These are phyloP conservation scores for Physocladia obscura DNA, from an alignment of 192 early-diverging fungal genomes.

Conservation along the genomic window DNA sequence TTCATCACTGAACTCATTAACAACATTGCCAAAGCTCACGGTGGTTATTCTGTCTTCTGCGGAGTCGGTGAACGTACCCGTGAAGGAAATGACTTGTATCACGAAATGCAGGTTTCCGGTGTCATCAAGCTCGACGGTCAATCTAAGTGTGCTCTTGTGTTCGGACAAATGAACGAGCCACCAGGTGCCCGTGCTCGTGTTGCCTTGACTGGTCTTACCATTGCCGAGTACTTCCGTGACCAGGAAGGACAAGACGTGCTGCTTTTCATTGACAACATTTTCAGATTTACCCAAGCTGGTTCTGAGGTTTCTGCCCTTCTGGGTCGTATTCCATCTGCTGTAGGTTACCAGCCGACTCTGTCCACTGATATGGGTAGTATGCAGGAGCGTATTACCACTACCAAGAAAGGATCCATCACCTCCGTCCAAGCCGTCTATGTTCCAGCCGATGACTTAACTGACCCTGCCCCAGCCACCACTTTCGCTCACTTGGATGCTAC, in stretches of 20 bases:
- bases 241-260: conserved; percentile 99
- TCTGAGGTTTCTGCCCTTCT: conserved; percentile 99
- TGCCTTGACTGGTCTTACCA: conserved; percentile 93
- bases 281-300: conserved; percentile 99
- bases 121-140: conserved; percentile 93
- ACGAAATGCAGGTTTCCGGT: conserved; percentile 95
- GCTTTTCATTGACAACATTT: conserved; percentile 99
- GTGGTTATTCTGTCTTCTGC: conserved; percentile 97
- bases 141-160: conserved; percentile 94
- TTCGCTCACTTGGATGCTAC: conserved; percentile 99
- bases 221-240: conserved; percentile 99
- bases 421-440: conserved; percentile 97
- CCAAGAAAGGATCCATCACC: conserved; percentile 99
- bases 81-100: conserved; percentile 99
- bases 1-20: conserved; percentile 99
- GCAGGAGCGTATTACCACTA: conserved; percentile 99
- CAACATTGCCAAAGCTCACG: conserved; percentile 98
- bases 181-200: conserved; percentile 99
- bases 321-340: conserved; percentile 98
- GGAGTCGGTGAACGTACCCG: conserved; percentile 99
- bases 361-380: conserved; percentile 99
- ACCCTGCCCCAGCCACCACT: conserved; percentile 98
- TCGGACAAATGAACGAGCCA: conserved; percentile 99
- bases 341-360: conserved; percentile 99
- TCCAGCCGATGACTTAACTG: conserved; percentile 99